Evolutionary conservation across 768 basidiomycete genomes (phyloP).

Genomic region (Lentinula aciculospora): DNA sequence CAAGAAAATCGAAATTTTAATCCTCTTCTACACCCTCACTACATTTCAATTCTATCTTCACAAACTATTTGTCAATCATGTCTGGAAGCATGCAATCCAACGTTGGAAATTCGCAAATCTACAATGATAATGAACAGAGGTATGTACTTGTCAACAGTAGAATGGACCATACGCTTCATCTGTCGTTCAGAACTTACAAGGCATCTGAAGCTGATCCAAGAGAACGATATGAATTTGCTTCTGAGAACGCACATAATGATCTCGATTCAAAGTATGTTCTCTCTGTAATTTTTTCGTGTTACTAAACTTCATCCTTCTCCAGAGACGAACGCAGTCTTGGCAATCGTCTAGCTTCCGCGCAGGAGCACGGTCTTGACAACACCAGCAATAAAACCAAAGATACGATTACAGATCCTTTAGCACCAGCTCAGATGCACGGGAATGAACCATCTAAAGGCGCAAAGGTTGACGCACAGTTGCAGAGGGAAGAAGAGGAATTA

Average conservation of each 20-base stretch:
- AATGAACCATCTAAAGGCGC: slow-evolving; percentile 56
- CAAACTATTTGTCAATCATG: background rate
- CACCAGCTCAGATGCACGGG: slow-evolving; percentile 46
- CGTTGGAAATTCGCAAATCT: slow-evolving; percentile 42
- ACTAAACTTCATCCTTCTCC: background rate
- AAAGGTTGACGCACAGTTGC: slow-evolving; percentile 50
- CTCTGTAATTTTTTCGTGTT: background rate
- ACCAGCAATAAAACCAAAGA: slow-evolving; percentile 21
- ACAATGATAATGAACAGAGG: slow-evolving; percentile 46
- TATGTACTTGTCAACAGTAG: slow-evolving; percentile 6
- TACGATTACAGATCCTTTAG: slow-evolving; percentile 37
- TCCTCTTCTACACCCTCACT: background rate
- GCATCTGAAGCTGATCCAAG: slow-evolving; percentile 9
- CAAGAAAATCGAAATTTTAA: too few relatives aligned
- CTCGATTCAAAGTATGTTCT: slow-evolving; percentile 37
- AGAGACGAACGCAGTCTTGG: slow-evolving; percentile 41
- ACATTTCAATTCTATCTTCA: background rate
- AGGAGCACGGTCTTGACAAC: slow-evolving; percentile 24
- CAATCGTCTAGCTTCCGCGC: slow-evolving; percentile 28
- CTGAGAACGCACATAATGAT: slow-evolving; percentile 29
- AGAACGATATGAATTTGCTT: slow-evolving; percentile 24
- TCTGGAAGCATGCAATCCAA: slow-evolving; percentile 38
- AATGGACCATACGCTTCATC: too few relatives aligned
- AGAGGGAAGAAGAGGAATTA: slow-evolving; percentile 44
- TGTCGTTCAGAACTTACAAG: background rate